Base-by-base conservation (phyloP, 192 early-diverging fungal genomes). In the Coemansia umbellata region DNA sequence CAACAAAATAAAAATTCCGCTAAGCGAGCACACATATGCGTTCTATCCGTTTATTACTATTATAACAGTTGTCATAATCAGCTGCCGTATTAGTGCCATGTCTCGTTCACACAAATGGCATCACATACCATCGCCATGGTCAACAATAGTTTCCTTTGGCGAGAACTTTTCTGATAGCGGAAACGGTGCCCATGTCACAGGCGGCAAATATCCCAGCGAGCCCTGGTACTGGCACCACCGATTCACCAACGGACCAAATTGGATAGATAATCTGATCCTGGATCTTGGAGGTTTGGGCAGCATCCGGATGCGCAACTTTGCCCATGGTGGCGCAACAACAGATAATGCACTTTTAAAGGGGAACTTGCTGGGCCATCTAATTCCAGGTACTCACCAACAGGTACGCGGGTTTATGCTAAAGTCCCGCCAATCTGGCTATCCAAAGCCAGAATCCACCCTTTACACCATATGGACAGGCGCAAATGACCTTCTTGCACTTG, bases 281-380 rank as follows among this genome's bases (percentile, higher is more conserved):
- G 62, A 76, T 51, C 62, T 76, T 4, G 73, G 73, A 61, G 73
- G 72, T 3, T 39, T 65, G 37, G 57, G 27, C 49, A 64, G 69
- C 37, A 41, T 76, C 57, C 63, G 65, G 32, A 76, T 76, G 73
- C 73, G 73, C 66, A 76, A 76, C 21, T 76, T 76, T 61, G 73
- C 73, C 5, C 73, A 76, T 19, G 73, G 73, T 30, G 66, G 66
- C 0, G 73, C 73, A 11, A 56, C 73, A 1, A 44, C 61, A 2
- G 73, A 76, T 39, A 76, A 69, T 27, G 49, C 66, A 0, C 54
- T 69, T 3, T 26, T 60, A 28, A 58, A 50, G 14, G 62, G 73
- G 4, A 61, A 14, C 10, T 17, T 76, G 3, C 66, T 76, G 13
- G 73, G 65, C 9, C 73, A 76, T 24, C 5, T 40, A 11, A 65